A percentile compares a stretch with the other conserved stretches of the same genome.
Conservation (phyloP, 257 asterid species). For the Cinchona pubescens region DNA sequence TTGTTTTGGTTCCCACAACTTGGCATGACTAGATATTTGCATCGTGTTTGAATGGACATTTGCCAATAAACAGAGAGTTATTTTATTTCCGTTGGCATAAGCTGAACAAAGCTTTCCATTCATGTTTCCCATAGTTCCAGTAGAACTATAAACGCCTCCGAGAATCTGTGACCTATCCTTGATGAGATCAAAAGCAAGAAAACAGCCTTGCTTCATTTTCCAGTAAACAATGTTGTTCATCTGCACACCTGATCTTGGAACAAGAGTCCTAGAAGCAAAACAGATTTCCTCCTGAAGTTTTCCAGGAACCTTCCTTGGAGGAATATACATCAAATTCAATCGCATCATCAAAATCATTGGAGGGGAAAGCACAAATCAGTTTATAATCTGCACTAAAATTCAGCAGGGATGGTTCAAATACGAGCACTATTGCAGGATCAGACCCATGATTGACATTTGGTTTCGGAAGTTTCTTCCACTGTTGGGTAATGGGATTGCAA, state of each 20-base stretch:
- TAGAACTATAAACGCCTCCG: not conserved
- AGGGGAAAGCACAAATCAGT: conserved; percentile 42
- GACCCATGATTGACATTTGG: conserved; percentile 47
- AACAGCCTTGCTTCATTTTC: conserved; percentile 19
- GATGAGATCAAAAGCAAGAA: conserved; percentile 36
- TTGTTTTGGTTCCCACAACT: conserved; percentile 23
- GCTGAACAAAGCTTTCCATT: conserved; percentile 41
- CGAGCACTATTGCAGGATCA: conserved; percentile 36
- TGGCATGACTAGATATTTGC: conserved; percentile 24
- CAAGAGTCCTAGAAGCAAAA: conserved; percentile 23
- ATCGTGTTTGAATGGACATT: conserved; percentile 35
- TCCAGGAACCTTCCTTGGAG: conserved; percentile 48
- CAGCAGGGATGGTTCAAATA: conserved; percentile 54
- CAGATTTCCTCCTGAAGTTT: conserved; percentile 47
- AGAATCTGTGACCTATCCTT: conserved; percentile 41
- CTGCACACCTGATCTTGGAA: conserved; percentile 35
- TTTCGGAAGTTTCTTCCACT: conserved; percentile 47
- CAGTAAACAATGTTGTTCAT: conserved; percentile 43
- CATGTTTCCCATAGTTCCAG: conserved; percentile 28
- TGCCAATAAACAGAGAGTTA: conserved; percentile 14
- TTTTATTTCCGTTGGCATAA: not conserved
- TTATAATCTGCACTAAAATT: conserved; percentile 46
- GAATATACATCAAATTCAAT: conserved; percentile 52
- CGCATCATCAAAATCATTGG: conserved; percentile 50
- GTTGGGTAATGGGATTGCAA: conserved; percentile 46